Percentiles rank a stretch among this genome's conserved stretches.
These are phyloP conservation scores for Suillus ampliporus DNA, from an alignment of 768 basidiomycete species.

Conservation along the genomic window DNA sequence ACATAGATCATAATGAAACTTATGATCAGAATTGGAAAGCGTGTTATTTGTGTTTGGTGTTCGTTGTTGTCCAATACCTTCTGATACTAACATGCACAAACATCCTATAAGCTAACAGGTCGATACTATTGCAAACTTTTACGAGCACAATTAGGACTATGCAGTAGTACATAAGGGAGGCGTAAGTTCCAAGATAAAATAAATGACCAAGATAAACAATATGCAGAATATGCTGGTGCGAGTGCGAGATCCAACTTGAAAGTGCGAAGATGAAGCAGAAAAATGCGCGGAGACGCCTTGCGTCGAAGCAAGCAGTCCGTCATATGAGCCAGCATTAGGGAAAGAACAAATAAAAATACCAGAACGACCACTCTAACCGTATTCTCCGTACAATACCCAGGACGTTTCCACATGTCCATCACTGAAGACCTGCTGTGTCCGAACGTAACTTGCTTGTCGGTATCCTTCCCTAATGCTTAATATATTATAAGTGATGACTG, in stretches of 20 bases:
- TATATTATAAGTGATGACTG: neutral
- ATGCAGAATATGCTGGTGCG: slow-evolving; percentile 39
- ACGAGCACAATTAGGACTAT: slow-evolving; percentile 9
- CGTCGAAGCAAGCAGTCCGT: slow-evolving; percentile 38
- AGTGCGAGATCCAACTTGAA: slow-evolving; percentile 38
- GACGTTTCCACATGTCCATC: slow-evolving; percentile 14
- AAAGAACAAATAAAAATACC: slow-evolving; percentile 36
- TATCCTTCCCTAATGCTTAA: slow-evolving; percentile 8
- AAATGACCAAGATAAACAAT: slow-evolving; percentile 45
- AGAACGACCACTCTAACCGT: slow-evolving; percentile 24
- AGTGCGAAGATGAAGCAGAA: slow-evolving; percentile 22
- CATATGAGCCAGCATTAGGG: slow-evolving; percentile 26
- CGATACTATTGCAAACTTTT: slow-evolving; percentile 24
- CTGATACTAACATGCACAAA: slow-evolving; percentile 21
- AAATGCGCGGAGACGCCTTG: slow-evolving; percentile 7
- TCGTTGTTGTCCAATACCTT: slow-evolving; percentile 10
- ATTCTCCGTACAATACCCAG: slow-evolving; percentile 26
- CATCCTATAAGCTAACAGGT: neutral
- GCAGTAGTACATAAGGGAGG: slow-evolving; percentile 33
- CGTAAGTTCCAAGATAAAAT: slow-evolving; percentile 40
- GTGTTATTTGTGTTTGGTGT: slow-evolving; percentile 7
- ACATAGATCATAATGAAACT: neutral
- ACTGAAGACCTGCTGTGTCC: neutral
- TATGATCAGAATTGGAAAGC: slow-evolving; percentile 1
- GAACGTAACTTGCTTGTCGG: slow-evolving; percentile 2